Evolutionary conservation across 352 stramenopile species (phyloP), one percentile per base, ranked within the genome.

Genomic region (Pythium rhizo-oryzae): DNA sequence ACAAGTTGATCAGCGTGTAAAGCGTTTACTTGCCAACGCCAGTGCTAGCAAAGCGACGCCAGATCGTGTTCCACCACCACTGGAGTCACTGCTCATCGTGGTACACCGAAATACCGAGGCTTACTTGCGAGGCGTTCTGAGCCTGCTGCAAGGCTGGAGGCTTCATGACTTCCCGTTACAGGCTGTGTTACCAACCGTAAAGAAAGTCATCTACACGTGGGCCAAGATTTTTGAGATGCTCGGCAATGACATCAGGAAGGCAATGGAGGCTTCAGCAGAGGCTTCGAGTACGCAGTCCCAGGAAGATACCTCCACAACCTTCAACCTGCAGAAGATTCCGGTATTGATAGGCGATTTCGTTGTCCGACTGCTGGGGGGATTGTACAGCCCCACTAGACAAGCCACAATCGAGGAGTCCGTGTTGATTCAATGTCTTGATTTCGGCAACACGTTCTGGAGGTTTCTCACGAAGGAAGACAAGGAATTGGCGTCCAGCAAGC

Each of bases 171-270:
- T 93, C 59, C 70, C 81, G 0, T 51, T 83, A 15, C 65, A 60
- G 30, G 56, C 93, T 2, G 79, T 74, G 33, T 58, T 92, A 8
- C 85, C 87, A 60, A 85, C 80, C 7, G 56, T 92, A 44, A 90
- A 87, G 50, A 93, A 95, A 64, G 68, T 92, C 33, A 75, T 87
- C 39, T 93, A 93, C 59, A 70, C 78, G 19, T 95, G 87, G 87
- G 79, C 79, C 3, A 88, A 89, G 47, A 75, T 88, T 5, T 93
- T 92, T 41, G 75, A 87, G 24, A 80, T 92, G 73, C 54, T 94
- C 7, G 76, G 62, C 0, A 64, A 67, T 12, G 74, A 77, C 12
- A 52, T 83, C 12, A 59, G 62, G 39, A 79, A 79, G 44, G 69
- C 68, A 2, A 39, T 82, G 5, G 56, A 67, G 5, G 55, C 52